phyloP scores from a whole-genome alignment of 2,329 filamentous ascomycete genomes.

The Aspergillus phoenicis region DNA sequence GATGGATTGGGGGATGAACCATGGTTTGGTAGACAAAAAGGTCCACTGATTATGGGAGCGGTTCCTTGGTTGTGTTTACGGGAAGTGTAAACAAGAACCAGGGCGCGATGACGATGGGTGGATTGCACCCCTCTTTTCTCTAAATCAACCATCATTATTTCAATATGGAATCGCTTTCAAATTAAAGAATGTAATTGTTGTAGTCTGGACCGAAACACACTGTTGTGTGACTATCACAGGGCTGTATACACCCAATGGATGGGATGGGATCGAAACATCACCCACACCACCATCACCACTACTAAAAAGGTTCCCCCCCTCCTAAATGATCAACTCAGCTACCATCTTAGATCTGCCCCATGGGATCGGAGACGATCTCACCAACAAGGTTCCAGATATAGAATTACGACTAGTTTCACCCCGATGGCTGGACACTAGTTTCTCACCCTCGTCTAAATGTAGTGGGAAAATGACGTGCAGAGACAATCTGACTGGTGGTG shows the following conservation, averaged over 20 bases:
- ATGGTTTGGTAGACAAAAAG: constrained; percentile 1
- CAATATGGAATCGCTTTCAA: neutral
- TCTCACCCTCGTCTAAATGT: neutral
- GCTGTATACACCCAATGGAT: neutral
- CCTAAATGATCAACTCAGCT: neutral
- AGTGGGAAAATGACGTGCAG: constrained; percentile 18
- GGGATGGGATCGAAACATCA: neutral
- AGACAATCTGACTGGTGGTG: neutral
- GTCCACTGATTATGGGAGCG: neutral
- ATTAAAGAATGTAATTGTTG: neutral
- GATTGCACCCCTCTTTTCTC: neutral
- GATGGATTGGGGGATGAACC: neutral
- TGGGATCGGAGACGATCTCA: constrained; percentile 1
- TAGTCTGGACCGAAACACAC: neutral
- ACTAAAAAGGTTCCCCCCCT: neutral
- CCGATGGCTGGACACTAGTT: neutral
- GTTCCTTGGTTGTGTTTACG: constrained; percentile 9
- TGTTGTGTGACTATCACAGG: neutral
- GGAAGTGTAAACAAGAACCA: constrained; percentile 1
- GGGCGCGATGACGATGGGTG: neutral
- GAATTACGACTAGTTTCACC: neutral
- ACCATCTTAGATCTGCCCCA: constrained; percentile 4
- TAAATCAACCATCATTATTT: neutral
- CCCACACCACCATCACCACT: neutral
- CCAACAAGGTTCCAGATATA: neutral